Percentiles rank a stretch among this genome's conserved stretches.
Conservation (phyloP, 768 basidiomycete species). For the Agaricus sinodeliciosus region DNA sequence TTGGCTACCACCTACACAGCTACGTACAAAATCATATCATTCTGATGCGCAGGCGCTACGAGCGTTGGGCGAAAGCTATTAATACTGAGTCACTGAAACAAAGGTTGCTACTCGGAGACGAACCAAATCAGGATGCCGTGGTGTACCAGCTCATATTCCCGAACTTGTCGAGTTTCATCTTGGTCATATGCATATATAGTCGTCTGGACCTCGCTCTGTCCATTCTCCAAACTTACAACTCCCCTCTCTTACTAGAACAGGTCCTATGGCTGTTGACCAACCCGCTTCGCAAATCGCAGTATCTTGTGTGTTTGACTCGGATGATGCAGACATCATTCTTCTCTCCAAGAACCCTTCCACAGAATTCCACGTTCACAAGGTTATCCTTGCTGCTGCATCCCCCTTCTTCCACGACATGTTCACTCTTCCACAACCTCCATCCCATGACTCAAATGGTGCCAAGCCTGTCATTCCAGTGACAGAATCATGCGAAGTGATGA, state of each 20-base stretch:
- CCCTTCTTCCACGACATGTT: conserved; percentile 69
- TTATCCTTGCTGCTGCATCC: conserved; percentile 57
- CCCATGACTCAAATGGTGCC: conserved; percentile 7
- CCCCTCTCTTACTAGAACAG: no score
- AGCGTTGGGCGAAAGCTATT: neutral
- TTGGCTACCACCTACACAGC: no score
- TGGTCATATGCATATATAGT: neutral
- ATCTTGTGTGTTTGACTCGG: conserved; percentile 16
- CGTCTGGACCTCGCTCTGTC: neutral
- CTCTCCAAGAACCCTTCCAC: conserved; percentile 32
- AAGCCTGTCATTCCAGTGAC: conserved; percentile 48
- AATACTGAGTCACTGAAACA: neutral
- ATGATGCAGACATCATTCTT: conserved; percentile 49
- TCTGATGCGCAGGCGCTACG: neutral
- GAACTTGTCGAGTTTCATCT: neutral
- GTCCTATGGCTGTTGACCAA: conserved; percentile 2
- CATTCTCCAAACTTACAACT: neutral
- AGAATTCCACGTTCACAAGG: conserved; percentile 56
- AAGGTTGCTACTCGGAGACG: neutral
- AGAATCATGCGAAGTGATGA: conserved; percentile 39
- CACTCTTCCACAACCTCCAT: conserved; percentile 46
- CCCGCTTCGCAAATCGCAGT: neutral
- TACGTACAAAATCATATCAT: neutral
- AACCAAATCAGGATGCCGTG: conserved; percentile 2
- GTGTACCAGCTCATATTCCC: neutral